These are phyloP conservation scores for Pyrenophora graminea DNA, from an alignment of 2,329 filamentous ascomycete species.

Conservation along the genomic window DNA sequence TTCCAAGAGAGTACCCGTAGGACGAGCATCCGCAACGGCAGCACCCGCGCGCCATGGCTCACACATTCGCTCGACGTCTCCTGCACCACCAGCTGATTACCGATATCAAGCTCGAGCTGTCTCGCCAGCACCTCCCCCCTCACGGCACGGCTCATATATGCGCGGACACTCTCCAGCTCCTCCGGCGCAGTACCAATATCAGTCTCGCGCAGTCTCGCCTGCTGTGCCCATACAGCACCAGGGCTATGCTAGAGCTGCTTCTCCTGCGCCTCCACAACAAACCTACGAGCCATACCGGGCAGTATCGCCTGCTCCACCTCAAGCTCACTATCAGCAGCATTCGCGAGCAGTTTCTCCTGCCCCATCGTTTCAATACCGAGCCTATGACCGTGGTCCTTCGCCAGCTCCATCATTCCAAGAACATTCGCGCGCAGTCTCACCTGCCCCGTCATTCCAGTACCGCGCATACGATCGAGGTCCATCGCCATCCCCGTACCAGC, in stretches of 20 bases:
- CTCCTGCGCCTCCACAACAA: constrained; percentile 36
- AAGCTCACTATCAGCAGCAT: constrained; percentile 27
- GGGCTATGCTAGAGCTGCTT: constrained; percentile 29
- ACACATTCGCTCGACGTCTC: constrained; percentile 32
- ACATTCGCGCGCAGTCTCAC: constrained; percentile 35
- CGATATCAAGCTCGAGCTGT: constrained; percentile 25
- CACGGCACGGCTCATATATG: constrained; percentile 30
- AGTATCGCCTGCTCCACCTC: constrained; percentile 31
- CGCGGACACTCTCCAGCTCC: constrained; percentile 35
- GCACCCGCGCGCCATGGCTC: constrained; percentile 34
- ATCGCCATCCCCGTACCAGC: constrained; percentile 47
- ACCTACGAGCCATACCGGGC: constrained; percentile 30
- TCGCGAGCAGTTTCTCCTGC: constrained; percentile 41
- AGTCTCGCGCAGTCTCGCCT: constrained; percentile 29
- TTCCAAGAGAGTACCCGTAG: constrained; percentile 35
- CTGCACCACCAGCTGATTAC: constrained; percentile 32
- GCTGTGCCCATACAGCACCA: constrained; percentile 34
- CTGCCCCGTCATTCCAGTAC: constrained; percentile 44
- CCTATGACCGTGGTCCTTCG: constrained; percentile 34
- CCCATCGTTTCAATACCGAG: constrained; percentile 30
- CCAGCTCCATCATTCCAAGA: constrained; percentile 38
- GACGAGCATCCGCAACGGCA: constrained; percentile 48
- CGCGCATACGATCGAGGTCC: constrained; percentile 46
- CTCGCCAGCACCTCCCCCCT: constrained; percentile 33
- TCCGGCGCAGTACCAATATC: constrained; percentile 23